Percentiles rank a stretch among this genome's conserved stretches.
These are phyloP conservation scores for Canavalia gladiata DNA, from an alignment of 306 rosid species.

Conservation along the genomic window DNA sequence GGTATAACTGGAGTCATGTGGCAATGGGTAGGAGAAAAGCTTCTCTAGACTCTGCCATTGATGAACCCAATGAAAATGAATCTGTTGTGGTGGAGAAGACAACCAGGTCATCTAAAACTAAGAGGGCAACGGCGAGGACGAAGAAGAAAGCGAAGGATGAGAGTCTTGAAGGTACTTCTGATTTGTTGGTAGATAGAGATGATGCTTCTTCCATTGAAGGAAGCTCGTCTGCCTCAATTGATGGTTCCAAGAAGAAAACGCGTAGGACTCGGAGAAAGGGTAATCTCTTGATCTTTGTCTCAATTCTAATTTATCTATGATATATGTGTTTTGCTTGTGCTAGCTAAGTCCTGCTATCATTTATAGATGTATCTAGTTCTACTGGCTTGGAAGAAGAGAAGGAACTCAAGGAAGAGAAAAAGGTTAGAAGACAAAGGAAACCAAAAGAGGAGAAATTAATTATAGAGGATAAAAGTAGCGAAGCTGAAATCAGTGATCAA, in stretches of 20 bases:
- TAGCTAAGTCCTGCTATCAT: conserved; percentile 47
- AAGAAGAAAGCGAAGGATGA: conserved; percentile 63
- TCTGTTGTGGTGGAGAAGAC: conserved; percentile 66
- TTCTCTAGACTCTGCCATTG: conserved; percentile 55
- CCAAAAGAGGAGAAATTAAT: conserved; percentile 57
- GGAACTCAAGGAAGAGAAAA: conserved; percentile 61
- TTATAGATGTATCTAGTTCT: conserved; percentile 64
- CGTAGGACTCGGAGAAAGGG: conserved; percentile 70
- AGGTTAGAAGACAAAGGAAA: conserved; percentile 66
- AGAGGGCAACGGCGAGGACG: conserved; percentile 43
- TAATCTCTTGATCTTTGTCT: conserved; percentile 47
- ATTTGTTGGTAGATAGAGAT: conserved; percentile 53
- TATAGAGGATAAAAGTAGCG: conserved; percentile 54
- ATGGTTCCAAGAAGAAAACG: conserved; percentile 63
- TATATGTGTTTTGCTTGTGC: conserved; percentile 41
- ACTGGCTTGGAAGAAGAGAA: conserved; percentile 64
- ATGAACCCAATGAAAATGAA: conserved; percentile 63
- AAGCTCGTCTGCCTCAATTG: conserved; percentile 50
- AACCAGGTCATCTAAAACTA: conserved; percentile 63
- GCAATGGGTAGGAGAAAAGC: conserved; percentile 74
- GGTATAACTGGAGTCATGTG: conserved; percentile 62
- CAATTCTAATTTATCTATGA: conserved; percentile 29
- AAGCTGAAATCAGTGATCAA: conserved; percentile 59
- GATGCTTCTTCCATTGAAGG: conserved; percentile 51
- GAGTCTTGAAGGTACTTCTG: conserved; percentile 50